phyloP scores from a whole-genome alignment of 169 alveolate genomes.

The Ichthyophthirius multifiliis region DNA sequence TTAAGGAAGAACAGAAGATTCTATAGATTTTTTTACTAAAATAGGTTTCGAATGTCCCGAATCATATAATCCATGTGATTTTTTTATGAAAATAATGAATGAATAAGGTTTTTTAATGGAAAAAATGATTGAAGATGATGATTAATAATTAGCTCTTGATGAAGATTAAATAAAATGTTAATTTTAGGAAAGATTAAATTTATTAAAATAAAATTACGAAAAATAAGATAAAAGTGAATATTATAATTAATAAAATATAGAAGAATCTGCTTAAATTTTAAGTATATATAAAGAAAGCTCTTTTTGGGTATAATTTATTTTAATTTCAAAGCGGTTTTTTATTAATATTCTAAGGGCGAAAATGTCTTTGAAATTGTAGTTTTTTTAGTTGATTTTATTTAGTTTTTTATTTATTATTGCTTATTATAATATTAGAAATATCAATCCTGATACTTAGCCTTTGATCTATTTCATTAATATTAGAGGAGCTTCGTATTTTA shows the following conservation, averaged over 20 bases:
- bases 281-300: no score
- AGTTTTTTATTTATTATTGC: background rate
- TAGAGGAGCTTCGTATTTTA: background rate
- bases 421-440: background rate
- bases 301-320: no score
- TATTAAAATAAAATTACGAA: no score
- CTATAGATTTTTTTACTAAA: conserved; percentile 31
- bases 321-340: no score
- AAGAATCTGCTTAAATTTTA: no score
- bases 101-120: conserved; percentile 42
- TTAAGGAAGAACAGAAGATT: conserved; percentile 54
- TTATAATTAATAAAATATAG: no score
- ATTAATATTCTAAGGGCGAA: no score
- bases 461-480: no score
- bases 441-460: background rate
- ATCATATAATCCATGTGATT: conserved; percentile 66
- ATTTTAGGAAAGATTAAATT: conserved; percentile 40
- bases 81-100: conserved; percentile 58
- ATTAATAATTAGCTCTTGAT: background rate
- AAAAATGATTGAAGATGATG: conserved; percentile 37
- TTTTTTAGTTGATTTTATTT: no score
- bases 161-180: conserved; percentile 21
- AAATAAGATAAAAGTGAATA: no score
- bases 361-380: no score
- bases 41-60: conserved; percentile 64